phyloP scores from a whole-genome alignment of 371 early-diverging fungal species.

The Mortierella sp. region DNA sequence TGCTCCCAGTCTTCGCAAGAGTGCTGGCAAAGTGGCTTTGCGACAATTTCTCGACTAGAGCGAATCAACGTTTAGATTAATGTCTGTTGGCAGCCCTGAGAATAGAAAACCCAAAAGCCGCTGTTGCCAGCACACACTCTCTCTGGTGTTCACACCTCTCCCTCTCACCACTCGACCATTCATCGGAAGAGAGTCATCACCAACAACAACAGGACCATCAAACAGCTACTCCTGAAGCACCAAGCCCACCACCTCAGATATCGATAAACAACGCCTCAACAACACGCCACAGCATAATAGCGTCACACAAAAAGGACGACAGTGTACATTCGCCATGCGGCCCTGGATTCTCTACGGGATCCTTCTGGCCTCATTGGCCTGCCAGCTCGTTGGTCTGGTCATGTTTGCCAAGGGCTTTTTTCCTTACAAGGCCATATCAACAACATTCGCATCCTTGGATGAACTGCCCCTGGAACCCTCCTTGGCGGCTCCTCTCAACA shows the following conservation, averaged over 20 bases:
- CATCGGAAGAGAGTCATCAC: background rate
- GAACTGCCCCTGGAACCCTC: constrained; percentile 57
- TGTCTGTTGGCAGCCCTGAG: background rate
- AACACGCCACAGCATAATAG: background rate
- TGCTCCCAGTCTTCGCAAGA: background rate
- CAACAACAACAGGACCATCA: background rate
- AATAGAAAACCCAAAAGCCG: background rate
- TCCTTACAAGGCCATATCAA: constrained; percentile 79
- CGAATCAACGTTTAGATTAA: background rate
- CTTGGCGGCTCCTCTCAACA: background rate
- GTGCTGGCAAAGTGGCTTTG: background rate
- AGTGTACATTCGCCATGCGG: constrained; percentile 30
- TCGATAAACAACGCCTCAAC: background rate
- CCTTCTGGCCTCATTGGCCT: constrained; percentile 41
- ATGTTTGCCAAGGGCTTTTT: constrained; percentile 83
- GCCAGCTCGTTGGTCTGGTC: constrained; percentile 73
- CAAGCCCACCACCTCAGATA: background rate
- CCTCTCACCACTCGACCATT: background rate
- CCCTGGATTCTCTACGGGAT: constrained; percentile 35
- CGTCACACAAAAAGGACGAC: background rate
- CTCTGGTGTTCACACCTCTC: background rate
- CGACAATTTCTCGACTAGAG: background rate
- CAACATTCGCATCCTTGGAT: constrained; percentile 68
- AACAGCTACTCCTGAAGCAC: background rate
- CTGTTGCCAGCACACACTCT: background rate